phyloP scores from a whole-genome alignment of 352 stramenopile species.

The Ophiocytium majus region DNA sequence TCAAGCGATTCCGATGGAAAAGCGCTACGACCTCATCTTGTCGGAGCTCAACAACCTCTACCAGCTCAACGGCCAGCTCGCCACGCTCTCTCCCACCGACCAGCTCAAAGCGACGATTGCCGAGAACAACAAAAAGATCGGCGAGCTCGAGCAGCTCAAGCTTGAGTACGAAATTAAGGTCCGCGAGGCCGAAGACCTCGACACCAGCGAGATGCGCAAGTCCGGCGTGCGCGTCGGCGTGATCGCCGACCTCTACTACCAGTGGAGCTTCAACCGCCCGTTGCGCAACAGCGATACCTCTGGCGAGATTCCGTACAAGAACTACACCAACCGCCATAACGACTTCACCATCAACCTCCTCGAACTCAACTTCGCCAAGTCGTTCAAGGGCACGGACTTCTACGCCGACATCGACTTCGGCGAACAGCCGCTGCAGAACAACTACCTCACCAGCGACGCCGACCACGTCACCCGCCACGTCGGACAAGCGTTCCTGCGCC shows the following conservation, averaged over 20 bases:
- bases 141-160: slow-evolving; percentile 2
- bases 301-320: background rate
- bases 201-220: background rate
- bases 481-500: background rate
- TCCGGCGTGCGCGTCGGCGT: slow-evolving; percentile 1
- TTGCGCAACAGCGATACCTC: background rate
- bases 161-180: slow-evolving; percentile 2
- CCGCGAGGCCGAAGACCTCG: background rate
- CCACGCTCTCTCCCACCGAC: background rate
- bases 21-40: background rate
- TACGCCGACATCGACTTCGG: slow-evolving; percentile 15
- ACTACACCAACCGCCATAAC: slow-evolving; percentile 10
- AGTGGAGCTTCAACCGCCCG: slow-evolving; percentile 5
- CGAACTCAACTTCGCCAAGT: background rate
- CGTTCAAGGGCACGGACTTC: background rate
- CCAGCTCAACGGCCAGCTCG: background rate
- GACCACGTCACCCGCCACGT: background rate
- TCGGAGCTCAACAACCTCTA: background rate
- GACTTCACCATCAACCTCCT: background rate
- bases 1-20: background rate
- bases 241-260: background rate
- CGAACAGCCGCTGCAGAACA: slow-evolving; percentile 5
- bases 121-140: background rate
- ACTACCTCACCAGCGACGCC: background rate
- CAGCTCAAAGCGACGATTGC: background rate